Conservation (phyloP, 2,329 filamentous ascomycete genomes). For the Shiraia sp. region DNA sequence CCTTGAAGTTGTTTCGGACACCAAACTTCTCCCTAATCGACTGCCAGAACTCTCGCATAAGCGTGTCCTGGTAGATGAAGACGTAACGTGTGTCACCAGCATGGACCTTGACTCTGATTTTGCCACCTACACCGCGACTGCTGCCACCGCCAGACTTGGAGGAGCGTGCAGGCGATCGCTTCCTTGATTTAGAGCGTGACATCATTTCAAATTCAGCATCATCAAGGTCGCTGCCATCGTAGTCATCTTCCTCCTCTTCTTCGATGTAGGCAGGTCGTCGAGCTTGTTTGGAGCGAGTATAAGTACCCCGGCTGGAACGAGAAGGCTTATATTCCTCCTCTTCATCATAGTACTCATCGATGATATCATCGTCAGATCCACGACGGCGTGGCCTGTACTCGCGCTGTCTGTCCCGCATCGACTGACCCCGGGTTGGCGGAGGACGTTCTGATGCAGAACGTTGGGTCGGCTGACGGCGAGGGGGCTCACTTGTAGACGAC, state of each 20-base stretch:
- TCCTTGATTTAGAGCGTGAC: slow-evolving; percentile 49
- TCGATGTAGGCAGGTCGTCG: slow-evolving; percentile 69
- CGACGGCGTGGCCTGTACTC: slow-evolving; percentile 36
- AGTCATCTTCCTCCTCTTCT: slow-evolving; percentile 77
- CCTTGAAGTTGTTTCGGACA: slow-evolving; percentile 76
- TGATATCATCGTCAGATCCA: slow-evolving; percentile 52
- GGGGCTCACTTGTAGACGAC: slow-evolving; percentile 25
- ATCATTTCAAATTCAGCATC: slow-evolving; percentile 82
- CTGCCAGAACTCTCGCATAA: slow-evolving; percentile 76
- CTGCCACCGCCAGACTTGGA: slow-evolving; percentile 47
- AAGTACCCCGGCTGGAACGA: slow-evolving; percentile 31
- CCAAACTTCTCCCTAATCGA: slow-evolving; percentile 87
- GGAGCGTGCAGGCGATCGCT: slow-evolving; percentile 49
- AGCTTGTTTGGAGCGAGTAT: slow-evolving; percentile 32
- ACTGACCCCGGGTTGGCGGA: slow-evolving; percentile 41
- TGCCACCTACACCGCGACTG: slow-evolving; percentile 60
- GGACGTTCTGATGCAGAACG: slow-evolving; percentile 52
- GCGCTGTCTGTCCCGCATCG: slow-evolving; percentile 33
- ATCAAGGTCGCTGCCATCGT: slow-evolving; percentile 72
- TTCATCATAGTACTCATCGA: slow-evolving; percentile 63
- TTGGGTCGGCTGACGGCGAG: slow-evolving; percentile 43
- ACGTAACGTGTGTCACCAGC: slow-evolving; percentile 86
- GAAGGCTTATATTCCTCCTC: slow-evolving; percentile 63
- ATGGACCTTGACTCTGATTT: slow-evolving; percentile 91
- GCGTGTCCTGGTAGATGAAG: slow-evolving; percentile 74